Conservation (phyloP, 495 filamentous ascomycete species). For the Elasticomyces elasticus region DNA sequence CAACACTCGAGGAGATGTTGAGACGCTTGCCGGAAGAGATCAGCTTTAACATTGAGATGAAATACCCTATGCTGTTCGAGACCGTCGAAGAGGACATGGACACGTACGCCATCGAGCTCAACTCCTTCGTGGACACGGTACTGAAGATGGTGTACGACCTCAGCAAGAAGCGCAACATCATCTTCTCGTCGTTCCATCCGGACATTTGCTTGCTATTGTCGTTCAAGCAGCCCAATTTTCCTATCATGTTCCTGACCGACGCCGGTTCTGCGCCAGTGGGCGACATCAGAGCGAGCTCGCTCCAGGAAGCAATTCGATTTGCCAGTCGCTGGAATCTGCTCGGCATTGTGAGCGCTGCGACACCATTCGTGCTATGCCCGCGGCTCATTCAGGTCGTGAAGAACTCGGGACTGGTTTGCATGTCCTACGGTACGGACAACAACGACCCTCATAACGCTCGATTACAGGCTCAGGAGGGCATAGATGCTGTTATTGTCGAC, state of each 20-base stretch:
- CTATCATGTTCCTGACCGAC: constrained; percentile 89
- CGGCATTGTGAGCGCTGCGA: constrained; percentile 75
- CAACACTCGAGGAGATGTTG: constrained; percentile 90
- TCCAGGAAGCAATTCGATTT: constrained; percentile 93
- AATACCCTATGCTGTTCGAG: constrained; percentile 96
- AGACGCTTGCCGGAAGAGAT: constrained; percentile 65
- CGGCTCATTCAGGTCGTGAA: constrained; percentile 94
- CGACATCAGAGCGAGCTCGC: constrained; percentile 80
- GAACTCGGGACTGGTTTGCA: constrained; percentile 84
- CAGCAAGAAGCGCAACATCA: constrained; percentile 65
- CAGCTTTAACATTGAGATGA: constrained; percentile 98
- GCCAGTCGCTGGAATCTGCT: constrained; percentile 89
- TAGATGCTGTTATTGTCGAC: constrained; percentile 95
- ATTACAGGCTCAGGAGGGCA: constrained; percentile 85
- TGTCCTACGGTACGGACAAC: constrained; percentile 85
- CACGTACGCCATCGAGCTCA: constrained; percentile 90
- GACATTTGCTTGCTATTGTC: constrained; percentile 88
- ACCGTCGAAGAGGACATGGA: constrained; percentile 95
- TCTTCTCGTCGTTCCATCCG: constrained; percentile 95
- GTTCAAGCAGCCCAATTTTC: constrained; percentile 93
- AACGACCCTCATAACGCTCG: constrained; percentile 78
- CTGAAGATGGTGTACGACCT: constrained; percentile 75
- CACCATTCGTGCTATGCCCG: constrained; percentile 77
- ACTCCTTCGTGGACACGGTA: constrained; percentile 92
- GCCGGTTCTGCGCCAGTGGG: constrained; percentile 65